Evolutionary conservation across 352 stramenopile genomes (phyloP).

Genomic region (Globisporangium ultimum): DNA sequence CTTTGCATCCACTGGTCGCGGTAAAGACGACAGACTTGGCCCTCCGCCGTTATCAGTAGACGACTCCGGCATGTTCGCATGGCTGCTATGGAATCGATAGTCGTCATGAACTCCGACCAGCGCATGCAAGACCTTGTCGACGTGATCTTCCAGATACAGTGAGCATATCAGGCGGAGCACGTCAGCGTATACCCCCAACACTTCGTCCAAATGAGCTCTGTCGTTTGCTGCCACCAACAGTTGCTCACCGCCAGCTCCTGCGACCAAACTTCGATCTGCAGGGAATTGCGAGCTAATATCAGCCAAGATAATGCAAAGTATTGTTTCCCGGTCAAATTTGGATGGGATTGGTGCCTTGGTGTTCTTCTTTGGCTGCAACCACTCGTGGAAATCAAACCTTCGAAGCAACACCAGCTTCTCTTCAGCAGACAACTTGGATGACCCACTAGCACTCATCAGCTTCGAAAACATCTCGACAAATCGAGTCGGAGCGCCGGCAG

Average conservation of each 20-base stretch:
- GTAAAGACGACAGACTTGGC: slow-evolving; percentile 21
- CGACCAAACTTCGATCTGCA: slow-evolving; percentile 33
- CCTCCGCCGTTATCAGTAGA: slow-evolving; percentile 5
- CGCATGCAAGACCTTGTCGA: slow-evolving; percentile 78
- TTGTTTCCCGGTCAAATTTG: slow-evolving; percentile 81
- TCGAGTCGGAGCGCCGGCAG: slow-evolving; percentile 55
- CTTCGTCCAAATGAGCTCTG: slow-evolving; percentile 32
- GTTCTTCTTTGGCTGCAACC: slow-evolving; percentile 55
- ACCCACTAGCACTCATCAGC: slow-evolving; percentile 72
- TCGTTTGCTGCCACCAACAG: slow-evolving; percentile 7
- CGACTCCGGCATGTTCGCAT: slow-evolving; percentile 12
- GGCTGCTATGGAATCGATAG: slow-evolving; percentile 58
- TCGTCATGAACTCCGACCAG: slow-evolving; percentile 79
- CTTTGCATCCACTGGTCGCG: slow-evolving; percentile 52
- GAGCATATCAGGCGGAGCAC: slow-evolving; percentile 66
- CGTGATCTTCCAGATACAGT: slow-evolving; percentile 67
- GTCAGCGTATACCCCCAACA: slow-evolving; percentile 72
- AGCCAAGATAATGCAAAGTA: slow-evolving; percentile 72
- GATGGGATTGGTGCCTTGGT: slow-evolving; percentile 29
- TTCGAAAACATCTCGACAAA: slow-evolving; percentile 89
- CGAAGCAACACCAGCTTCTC: slow-evolving; percentile 69
- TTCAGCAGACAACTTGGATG: slow-evolving; percentile 62
- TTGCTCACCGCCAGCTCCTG: slow-evolving; percentile 10
- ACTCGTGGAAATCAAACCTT: slow-evolving; percentile 75
- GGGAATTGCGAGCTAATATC: slow-evolving; percentile 62